Percentiles rank a stretch among this genome's conserved stretches.
Evolutionary conservation across 768 basidiomycete species (phyloP).

Genomic region (Fomitopsis serialis): DNA sequence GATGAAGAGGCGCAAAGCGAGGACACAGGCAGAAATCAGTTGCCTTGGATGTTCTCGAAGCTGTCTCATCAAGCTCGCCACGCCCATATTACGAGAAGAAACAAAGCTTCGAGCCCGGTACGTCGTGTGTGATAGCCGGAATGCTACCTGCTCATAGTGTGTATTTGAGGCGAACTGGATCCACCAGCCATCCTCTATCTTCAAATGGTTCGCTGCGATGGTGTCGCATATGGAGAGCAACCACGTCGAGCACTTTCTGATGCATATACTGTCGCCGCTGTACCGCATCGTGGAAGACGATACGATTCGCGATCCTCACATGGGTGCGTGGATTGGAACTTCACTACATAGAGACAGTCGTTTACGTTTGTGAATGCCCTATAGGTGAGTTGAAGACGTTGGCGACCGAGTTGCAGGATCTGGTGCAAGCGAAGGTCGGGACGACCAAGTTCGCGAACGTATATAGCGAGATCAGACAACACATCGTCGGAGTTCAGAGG

Average conservation of each 20-base stretch:
- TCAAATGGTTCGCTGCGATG: conserved; percentile 96
- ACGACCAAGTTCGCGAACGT: conserved; percentile 73
- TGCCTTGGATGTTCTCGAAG: conserved; percentile 93
- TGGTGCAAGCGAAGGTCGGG: conserved; percentile 84
- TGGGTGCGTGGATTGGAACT: conserved; percentile 48
- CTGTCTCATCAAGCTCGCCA: conserved; percentile 83
- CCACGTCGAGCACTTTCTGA: conserved; percentile 62
- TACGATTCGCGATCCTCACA: conserved; percentile 67
- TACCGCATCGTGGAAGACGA: conserved; percentile 88
- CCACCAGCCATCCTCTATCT: conserved; percentile 68
- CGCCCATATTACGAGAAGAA: conserved; percentile 66
- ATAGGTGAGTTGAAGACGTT: conserved; percentile 80
- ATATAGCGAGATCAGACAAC: conserved; percentile 79
- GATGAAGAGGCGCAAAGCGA: conserved; percentile 21
- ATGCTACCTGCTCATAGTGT: too few species aligned
- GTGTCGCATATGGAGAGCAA: conserved; percentile 57
- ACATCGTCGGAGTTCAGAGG: conserved; percentile 56
- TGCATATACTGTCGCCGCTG: conserved; percentile 81
- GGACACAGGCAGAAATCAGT: conserved; percentile 35
- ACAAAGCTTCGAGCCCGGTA: conserved; percentile 42
- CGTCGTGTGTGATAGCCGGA: too few species aligned
- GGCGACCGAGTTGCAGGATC: conserved; percentile 78
- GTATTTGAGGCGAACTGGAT: conserved; percentile 71
- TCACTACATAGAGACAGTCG: background rate
- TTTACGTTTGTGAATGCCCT: background rate